Base-by-base conservation (phyloP, 2,329 filamentous ascomycete species). In the Fusarium falciforme region DNA sequence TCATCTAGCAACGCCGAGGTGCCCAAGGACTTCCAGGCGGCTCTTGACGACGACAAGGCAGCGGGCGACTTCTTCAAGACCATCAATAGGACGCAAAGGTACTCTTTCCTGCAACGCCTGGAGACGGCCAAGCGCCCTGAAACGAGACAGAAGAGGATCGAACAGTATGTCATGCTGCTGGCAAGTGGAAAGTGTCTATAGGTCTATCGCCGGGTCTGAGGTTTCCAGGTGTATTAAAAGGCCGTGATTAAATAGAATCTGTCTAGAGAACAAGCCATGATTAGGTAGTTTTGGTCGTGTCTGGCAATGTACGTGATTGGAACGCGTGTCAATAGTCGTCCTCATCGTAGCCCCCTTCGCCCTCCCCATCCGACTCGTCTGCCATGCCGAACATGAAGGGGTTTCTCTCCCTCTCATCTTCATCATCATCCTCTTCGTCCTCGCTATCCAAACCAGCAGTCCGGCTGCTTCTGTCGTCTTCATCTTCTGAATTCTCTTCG, bases 11-110 rank as follows among this genome's bases (percentile, higher is more conserved):
- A 79, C 16, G 87, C 87, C 4, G 77, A 81, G 17, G 83, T 87
- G 3, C 88, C 89, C 0, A 76, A 80, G 1, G 89, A 90, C 71
- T 86, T 92, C 61, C 80, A 82, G 42, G 77, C 52, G 1, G 86
- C 84, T 12, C 70, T 90, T 55, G 78, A 80, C 2, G 76, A 22
- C 6, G 81, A 82, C n/a, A 71, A 78, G 1, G 85, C 84, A 0
- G 80, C 81, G 17, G 71, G 66, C 1, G 72, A 70, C 1, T 83
- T 82, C 36, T 89, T 87, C 70, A 81, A 84, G 5, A 73, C 72
- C 3, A 67, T 91, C 74, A 84, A 80, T 22, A 87, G 83, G 75
- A 80, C 83, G 6, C 83, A 87, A 64, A 80, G 85, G 6, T 90
- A 86, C 76, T 55, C 82, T 0, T 84, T 89, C 16, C 72, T 89